phyloP scores from a whole-genome alignment of 495 filamentous ascomycete genomes.

The Penicillium mononematosum region DNA sequence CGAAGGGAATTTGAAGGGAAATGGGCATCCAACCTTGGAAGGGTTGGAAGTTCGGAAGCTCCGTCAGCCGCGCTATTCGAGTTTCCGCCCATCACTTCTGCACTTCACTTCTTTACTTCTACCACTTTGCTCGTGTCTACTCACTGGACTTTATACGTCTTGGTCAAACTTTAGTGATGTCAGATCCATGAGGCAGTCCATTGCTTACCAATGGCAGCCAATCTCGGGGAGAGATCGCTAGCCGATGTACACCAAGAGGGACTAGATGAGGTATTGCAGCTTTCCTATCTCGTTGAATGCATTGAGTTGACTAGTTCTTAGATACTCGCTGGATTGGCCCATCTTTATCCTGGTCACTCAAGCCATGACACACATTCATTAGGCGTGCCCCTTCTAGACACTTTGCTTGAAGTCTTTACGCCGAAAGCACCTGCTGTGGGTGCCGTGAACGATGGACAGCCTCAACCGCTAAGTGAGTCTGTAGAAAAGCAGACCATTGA shows the following conservation, averaged over 20 bases:
- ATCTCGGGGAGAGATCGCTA: conserved; percentile 61
- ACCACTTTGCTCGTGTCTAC: neutral
- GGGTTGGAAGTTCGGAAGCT: conserved; percentile 7
- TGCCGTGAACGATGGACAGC: conserved; percentile 10
- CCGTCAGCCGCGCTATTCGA: conserved; percentile 10
- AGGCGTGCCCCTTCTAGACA: conserved; percentile 49
- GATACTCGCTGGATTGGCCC: conserved; percentile 50
- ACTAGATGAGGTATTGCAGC: conserved; percentile 58
- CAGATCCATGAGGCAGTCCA: conserved; percentile 17
- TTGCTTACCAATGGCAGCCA: conserved; percentile 35
- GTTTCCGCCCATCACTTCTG: conserved; percentile 1
- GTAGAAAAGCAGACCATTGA: conserved; percentile 1
- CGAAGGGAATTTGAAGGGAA: conserved; percentile 5
- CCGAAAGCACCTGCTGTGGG: conserved; percentile 11
- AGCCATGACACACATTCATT: conserved; percentile 23
- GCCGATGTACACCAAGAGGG: conserved; percentile 61
- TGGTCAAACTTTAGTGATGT: conserved; percentile 10
- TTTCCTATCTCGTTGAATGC: neutral
- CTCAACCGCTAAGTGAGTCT: neutral
- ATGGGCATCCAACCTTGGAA: neutral
- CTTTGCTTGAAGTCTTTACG: conserved; percentile 47
- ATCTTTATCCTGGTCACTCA: conserved; percentile 17
- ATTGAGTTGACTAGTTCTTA: conserved; percentile 20
- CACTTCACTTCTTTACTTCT: neutral
- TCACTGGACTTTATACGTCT: neutral